Percentiles rank a stretch among this genome's conserved stretches.
These are phyloP conservation scores for Fagopyrum tataricum DNA, from an alignment of 148 eudicot species.

Conservation along the genomic window DNA sequence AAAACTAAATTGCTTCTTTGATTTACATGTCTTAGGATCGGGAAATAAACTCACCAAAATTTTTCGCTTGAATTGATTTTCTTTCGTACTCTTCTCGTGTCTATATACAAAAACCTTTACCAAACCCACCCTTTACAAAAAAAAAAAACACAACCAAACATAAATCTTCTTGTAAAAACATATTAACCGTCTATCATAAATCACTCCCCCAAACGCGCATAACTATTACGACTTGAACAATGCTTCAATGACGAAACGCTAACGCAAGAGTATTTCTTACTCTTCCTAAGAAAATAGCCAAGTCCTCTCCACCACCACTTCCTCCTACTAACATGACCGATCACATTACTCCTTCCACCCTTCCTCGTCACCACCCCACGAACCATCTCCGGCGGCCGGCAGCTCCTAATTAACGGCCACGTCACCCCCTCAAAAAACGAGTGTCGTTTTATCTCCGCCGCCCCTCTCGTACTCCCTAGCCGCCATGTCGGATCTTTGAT, in stretches of 20 bases:
- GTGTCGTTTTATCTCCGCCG: slow-evolving; percentile 66
- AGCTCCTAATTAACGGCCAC: slow-evolving; percentile 69
- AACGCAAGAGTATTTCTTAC: slow-evolving; percentile 20
- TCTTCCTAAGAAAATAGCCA: slow-evolving; percentile 25
- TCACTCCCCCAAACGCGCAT: background rate
- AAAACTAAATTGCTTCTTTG: background rate
- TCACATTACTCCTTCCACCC: slow-evolving; percentile 8
- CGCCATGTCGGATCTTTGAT: slow-evolving; percentile 57
- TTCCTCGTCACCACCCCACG: slow-evolving; percentile 31
- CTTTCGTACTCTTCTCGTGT: background rate
- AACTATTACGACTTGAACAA: background rate
- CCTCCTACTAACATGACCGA: slow-evolving; percentile 31
- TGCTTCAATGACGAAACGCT: background rate
- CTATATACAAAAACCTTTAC: background rate
- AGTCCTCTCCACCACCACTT: slow-evolving; percentile 59
- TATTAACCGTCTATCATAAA: background rate
- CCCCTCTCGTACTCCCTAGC: slow-evolving; percentile 59
- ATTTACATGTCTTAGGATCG: background rate
- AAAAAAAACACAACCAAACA: background rate
- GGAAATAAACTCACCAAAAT: background rate
- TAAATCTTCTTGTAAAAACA: too few relatives aligned
- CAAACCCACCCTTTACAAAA: background rate
- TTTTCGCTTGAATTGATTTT: background rate
- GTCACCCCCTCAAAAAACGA: slow-evolving; percentile 63
- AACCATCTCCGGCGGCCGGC: slow-evolving; percentile 57